Evolutionary conservation across 495 filamentous ascomycete species (phyloP).

Genomic region (Penicillium fimorum): DNA sequence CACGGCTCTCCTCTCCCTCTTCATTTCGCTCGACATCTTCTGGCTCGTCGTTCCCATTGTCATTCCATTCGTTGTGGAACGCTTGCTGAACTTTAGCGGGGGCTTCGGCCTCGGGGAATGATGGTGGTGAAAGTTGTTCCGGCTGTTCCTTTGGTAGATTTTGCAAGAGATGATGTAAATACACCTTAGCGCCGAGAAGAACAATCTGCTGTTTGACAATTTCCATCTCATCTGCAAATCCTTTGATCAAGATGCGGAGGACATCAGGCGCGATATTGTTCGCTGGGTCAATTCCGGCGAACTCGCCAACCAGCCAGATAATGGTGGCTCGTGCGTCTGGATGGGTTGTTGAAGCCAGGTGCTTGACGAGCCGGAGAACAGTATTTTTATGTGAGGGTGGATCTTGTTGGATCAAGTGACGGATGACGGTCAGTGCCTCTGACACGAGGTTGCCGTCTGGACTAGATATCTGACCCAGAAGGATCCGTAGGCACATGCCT

Average conservation of each 20-base stretch:
- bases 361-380: constrained; percentile 86
- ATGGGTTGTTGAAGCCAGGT: constrained; percentile 79
- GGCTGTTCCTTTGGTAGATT: constrained; percentile 50
- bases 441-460: constrained; percentile 83
- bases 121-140: constrained; percentile 1
- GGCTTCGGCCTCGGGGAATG: constrained; percentile 6
- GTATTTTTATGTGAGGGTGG: constrained; percentile 73
- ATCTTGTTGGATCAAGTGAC: constrained; percentile 92
- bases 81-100: constrained; percentile 21
- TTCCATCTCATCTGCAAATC: constrained; percentile 80
- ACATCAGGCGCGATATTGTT: constrained; percentile 92
- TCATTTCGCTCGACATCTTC: constrained; percentile 7
- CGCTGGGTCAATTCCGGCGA: constrained; percentile 71
- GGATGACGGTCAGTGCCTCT: constrained; percentile 87
- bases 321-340: constrained; percentile 87
- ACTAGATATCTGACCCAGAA: constrained; percentile 80
- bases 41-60: constrained; percentile 37
- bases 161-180: constrained; percentile 71
- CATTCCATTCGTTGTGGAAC: constrained; percentile 43
- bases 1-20: constrained; percentile 32
- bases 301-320: constrained; percentile 97
- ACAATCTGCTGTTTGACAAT: constrained; percentile 87
- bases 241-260: constrained; percentile 81
- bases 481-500: constrained; percentile 71
- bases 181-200: constrained; percentile 89